Conservation (phyloP, 2,329 filamentous ascomycete species). For the Apiospora rasikravindrae region DNA sequence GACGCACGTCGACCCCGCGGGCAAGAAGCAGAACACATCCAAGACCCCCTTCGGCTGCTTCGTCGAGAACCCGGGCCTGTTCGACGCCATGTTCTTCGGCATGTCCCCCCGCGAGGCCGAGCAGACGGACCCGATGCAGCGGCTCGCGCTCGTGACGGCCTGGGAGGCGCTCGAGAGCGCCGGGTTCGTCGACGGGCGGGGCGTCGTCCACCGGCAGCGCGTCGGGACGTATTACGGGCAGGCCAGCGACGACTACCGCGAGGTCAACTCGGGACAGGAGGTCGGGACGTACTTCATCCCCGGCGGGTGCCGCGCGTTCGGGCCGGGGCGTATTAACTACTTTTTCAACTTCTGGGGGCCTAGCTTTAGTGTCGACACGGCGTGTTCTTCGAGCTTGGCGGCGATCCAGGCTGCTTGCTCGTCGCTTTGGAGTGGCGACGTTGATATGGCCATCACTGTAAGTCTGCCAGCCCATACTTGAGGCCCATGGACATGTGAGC, state of each 20-base stretch:
- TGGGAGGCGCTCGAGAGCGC: slow-evolving; percentile 75
- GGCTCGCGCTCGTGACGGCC: slow-evolving; percentile 68
- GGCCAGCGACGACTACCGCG: slow-evolving; percentile 78
- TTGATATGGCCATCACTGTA: slow-evolving; percentile 65
- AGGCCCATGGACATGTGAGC: background rate
- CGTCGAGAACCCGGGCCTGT: slow-evolving; percentile 22
- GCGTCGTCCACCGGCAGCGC: slow-evolving; percentile 56
- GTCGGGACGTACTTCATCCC: slow-evolving; percentile 64
- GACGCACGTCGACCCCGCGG: slow-evolving; percentile 55
- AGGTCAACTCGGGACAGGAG: slow-evolving; percentile 74
- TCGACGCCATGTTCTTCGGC: slow-evolving; percentile 24
- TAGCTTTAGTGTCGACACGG: slow-evolving; percentile 76
- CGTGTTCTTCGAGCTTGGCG: slow-evolving; percentile 76
- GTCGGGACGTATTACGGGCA: slow-evolving; percentile 79
- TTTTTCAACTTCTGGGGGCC: slow-evolving; percentile 79
- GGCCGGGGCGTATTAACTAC: slow-evolving; percentile 70
- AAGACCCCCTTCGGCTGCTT: slow-evolving; percentile 28
- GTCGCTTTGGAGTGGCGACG: slow-evolving; percentile 67
- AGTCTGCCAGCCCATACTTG: background rate
- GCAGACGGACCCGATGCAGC: slow-evolving; percentile 73
- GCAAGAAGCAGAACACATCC: slow-evolving; percentile 48
- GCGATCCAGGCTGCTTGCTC: slow-evolving; percentile 66
- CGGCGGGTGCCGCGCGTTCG: slow-evolving; percentile 49
- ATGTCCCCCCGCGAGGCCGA: slow-evolving; percentile 31
- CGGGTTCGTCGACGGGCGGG: slow-evolving; percentile 67